Conservation (phyloP, 331 rosid genomes). For the Telfairia occidentalis region DNA sequence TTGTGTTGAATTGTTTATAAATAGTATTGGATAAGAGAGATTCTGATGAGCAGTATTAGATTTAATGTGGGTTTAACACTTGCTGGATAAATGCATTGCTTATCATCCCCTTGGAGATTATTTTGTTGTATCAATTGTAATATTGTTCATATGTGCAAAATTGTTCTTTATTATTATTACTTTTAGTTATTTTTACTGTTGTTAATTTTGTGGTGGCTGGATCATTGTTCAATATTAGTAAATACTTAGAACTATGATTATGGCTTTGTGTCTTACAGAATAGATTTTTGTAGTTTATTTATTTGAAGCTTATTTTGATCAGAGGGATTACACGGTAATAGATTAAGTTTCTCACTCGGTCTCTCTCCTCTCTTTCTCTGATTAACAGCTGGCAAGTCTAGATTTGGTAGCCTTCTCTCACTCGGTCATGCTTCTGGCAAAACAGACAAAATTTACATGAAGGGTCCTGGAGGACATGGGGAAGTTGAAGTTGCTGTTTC, state of each 20-base stretch:
- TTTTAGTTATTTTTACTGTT: background rate
- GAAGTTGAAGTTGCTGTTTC: conserved; percentile 99
- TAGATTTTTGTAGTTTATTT: background rate
- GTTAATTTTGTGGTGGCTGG: background rate
- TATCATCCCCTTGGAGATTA: background rate
- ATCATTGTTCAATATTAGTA: background rate
- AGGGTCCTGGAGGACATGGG: conserved; percentile 97
- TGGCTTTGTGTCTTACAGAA: background rate
- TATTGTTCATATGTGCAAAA: background rate
- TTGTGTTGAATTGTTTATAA: background rate
- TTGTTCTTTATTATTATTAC: background rate
- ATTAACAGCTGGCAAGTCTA: conserved; percentile 67
- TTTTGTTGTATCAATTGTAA: background rate
- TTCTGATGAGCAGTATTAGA: background rate
- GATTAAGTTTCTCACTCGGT: background rate
- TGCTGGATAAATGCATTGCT: background rate
- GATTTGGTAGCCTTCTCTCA: conserved; percentile 81
- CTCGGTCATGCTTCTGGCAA: conserved; percentile 59
- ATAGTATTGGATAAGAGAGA: background rate
- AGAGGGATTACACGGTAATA: background rate
- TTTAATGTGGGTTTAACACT: background rate
- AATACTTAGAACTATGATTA: background rate
- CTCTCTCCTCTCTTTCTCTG: background rate
- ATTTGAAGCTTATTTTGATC: background rate
- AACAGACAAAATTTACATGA: conserved; percentile 90